Evolutionary conservation across 192 early-diverging fungal species (phyloP).

Genomic region (Diversispora eburnea): DNA sequence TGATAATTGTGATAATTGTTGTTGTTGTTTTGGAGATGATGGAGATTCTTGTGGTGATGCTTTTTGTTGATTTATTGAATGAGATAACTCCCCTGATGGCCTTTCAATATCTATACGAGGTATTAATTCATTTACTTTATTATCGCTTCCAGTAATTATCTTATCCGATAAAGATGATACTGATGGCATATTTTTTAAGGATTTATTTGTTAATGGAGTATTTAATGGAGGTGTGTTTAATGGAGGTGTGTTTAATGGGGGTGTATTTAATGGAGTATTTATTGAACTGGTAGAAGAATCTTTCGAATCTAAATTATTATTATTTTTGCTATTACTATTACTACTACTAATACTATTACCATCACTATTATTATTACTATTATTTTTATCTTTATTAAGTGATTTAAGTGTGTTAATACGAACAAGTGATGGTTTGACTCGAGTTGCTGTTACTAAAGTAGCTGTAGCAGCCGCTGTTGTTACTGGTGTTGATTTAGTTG

Average conservation of each 20-base stretch:
- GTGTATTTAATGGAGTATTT: not conserved
- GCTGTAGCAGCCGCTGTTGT: conserved; percentile 16
- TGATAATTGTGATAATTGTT: too few relatives aligned
- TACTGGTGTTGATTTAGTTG: conserved; percentile 15
- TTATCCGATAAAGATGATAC: conserved; percentile 9
- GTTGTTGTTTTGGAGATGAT: too few relatives aligned
- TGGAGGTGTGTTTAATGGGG: too few relatives aligned
- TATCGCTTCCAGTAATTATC: not conserved
- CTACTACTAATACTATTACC: too few relatives aligned
- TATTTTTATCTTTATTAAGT: not conserved
- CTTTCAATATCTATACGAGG: conserved; percentile 11
- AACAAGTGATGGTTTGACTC: conserved; percentile 24
- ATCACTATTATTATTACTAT: too few relatives aligned
- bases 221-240: too few relatives aligned
- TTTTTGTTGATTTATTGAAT: not conserved
- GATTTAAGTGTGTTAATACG: conserved; percentile 18
- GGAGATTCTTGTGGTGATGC: not conserved
- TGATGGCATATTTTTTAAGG: not conserved
- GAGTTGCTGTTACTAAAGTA: conserved; percentile 20
- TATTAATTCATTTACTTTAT: not conserved
- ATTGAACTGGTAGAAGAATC: not conserved
- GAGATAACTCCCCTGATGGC: conserved; percentile 1
- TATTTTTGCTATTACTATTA: too few relatives aligned
- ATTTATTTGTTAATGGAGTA: conserved; percentile 14
- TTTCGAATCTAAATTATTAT: not conserved